Base-by-base conservation (phyloP, 1,139 yeast genomes). In the Hyphopichia fennica region DNA sequence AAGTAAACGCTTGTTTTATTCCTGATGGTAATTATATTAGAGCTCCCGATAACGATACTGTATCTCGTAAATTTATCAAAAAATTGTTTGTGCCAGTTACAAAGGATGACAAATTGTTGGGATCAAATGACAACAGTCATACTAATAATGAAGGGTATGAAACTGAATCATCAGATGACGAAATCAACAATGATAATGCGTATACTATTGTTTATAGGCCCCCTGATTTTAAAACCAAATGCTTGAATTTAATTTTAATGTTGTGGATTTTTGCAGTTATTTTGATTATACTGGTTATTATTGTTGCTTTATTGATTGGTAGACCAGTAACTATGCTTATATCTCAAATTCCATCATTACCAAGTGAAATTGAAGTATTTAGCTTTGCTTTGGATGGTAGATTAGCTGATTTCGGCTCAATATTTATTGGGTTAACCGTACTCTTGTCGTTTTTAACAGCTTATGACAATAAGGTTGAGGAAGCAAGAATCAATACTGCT, bases 201-300 rank as follows among this genome's bases (percentile, higher is more conserved):
- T 88, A 91, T 58, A 72, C 80, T 1, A 78, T 91, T 27, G 97
- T 91, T 1, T 93, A 91, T 63, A 73, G 90, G 41, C 99, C 99
- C 3, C 96, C 96, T 2, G 54, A 75, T 44, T 88, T 93, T 61
- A 75, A 81, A 41, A 38, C 59, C 13, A 73, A 96, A 41, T 74
- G 90, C 38, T 69, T 77, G 33, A 64, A 62, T 0, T 65, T 93
- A 38, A 68, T 90, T 36, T 58, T 70, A 1, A 64, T 78, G 60
- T 68, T 90, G 25, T 90, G 97, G 95, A 54, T 78, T 2, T 84
- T 83, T 58, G 82, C 95, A 0, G 75, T 82, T 1, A 41, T 81
- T 1, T 60, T 85, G 23, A 67, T 79, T 4, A 49, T 75, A 23
- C 52, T 62, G 4, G 45, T 69, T 0, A 48, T 64, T 0, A 37